phyloP scores from a whole-genome alignment of 1,139 yeast species.

The Pichia norvegensis region DNA sequence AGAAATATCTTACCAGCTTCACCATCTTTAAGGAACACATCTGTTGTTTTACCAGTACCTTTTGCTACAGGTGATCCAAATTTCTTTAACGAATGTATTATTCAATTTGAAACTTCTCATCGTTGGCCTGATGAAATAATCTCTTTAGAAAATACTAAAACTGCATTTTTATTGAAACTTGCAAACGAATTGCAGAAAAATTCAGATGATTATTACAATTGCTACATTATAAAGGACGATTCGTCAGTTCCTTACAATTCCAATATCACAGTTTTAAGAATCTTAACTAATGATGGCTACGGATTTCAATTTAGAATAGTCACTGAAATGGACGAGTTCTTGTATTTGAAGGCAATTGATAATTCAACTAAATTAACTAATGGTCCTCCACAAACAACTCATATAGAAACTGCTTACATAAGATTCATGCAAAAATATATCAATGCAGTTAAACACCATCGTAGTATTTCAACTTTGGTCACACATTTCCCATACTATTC shows the following conservation, averaged over 20 bases:
- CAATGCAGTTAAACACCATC: slow-evolving; percentile 72
- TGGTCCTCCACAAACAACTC: slow-evolving; percentile 47
- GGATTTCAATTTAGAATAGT: slow-evolving; percentile 70
- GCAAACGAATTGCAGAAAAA: slow-evolving; percentile 46
- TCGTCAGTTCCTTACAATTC: slow-evolving; percentile 52
- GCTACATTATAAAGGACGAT: slow-evolving; percentile 56
- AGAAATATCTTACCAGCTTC: slow-evolving; percentile 69
- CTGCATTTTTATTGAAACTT: slow-evolving; percentile 77
- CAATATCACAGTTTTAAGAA: slow-evolving; percentile 48
- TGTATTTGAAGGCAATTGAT: slow-evolving; percentile 62
- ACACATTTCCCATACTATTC: slow-evolving; percentile 71
- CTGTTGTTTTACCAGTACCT: slow-evolving; percentile 74
- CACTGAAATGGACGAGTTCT: slow-evolving; percentile 73
- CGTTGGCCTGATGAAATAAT: slow-evolving; percentile 92
- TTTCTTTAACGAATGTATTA: slow-evolving; percentile 68
- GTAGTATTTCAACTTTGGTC: slow-evolving; percentile 63
- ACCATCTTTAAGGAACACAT: slow-evolving; percentile 62
- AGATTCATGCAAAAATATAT: slow-evolving; percentile 60
- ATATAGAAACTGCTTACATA: slow-evolving; percentile 55
- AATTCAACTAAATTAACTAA: slow-evolving; percentile 32
- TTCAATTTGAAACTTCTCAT: slow-evolving; percentile 85
- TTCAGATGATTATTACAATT: slow-evolving; percentile 34
- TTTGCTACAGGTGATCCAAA: slow-evolving; percentile 72
- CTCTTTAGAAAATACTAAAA: slow-evolving; percentile 81
- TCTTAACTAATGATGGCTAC: slow-evolving; percentile 80